Evolutionary conservation across 495 filamentous ascomycete species (phyloP).

Genomic region (Tuber borchii): DNA sequence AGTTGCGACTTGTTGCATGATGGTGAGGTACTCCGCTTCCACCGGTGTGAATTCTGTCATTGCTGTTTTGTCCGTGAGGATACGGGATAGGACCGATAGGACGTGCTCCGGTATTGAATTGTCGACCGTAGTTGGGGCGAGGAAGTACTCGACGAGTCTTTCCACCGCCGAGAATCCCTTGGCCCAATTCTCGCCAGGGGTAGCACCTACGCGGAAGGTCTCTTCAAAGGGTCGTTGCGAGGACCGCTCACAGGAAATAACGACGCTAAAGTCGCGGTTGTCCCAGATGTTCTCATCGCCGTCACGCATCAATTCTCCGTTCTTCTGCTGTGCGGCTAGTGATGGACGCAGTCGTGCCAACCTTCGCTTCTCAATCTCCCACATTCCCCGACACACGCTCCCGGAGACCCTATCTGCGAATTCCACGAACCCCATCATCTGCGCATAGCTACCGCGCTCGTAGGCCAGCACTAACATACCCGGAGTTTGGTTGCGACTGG

Average conservation of each 20-base stretch:
- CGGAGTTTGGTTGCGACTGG: slow-evolving; percentile 34
- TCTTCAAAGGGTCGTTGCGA: slow-evolving; percentile 33
- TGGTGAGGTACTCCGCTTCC: slow-evolving; percentile 13
- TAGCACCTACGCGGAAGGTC: slow-evolving; percentile 32
- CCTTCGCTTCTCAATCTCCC: slow-evolving; percentile 40
- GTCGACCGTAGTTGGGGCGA: slow-evolving; percentile 11
- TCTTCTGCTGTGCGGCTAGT: slow-evolving; percentile 15
- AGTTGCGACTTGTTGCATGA: slow-evolving; percentile 14
- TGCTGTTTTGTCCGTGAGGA: slow-evolving; percentile 4
- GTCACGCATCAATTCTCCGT: slow-evolving; percentile 8
- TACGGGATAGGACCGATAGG: slow-evolving; percentile 7
- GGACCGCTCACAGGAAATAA: slow-evolving; percentile 38
- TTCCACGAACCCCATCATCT: slow-evolving; percentile 43
- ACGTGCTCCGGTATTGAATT: not conserved
- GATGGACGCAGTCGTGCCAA: slow-evolving; percentile 31
- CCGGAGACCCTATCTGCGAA: slow-evolving; percentile 38
- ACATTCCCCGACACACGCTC: slow-evolving; percentile 42
- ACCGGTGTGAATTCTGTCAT: slow-evolving; percentile 17
- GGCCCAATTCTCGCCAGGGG: slow-evolving; percentile 36
- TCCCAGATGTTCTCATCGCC: slow-evolving; percentile 35
- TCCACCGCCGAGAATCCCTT: slow-evolving; percentile 36
- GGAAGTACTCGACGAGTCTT: slow-evolving; percentile 19
- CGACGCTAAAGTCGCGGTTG: slow-evolving; percentile 42
- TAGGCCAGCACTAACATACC: slow-evolving; percentile 42
- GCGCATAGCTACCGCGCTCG: slow-evolving; percentile 42